Conservation (phyloP, 495 filamentous ascomycete genomes). For the Sordaria brevicollis region DNA sequence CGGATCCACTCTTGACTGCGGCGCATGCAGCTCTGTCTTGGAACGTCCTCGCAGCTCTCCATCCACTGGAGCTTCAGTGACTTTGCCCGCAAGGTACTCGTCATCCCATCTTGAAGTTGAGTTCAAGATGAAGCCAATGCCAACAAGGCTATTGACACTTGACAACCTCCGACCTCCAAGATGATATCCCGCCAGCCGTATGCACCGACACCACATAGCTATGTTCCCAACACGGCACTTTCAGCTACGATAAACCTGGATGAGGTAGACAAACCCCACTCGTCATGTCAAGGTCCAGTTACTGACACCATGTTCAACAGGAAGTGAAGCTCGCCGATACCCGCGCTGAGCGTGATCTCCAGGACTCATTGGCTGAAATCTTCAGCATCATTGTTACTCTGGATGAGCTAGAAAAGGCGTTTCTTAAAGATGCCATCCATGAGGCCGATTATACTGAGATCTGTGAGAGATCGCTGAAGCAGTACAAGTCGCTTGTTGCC, state of each 20-base stretch:
- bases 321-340: slow-evolving; percentile 88
- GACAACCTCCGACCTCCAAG: slow-evolving; percentile 11
- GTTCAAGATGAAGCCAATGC: neutral
- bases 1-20: neutral
- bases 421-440: slow-evolving; percentile 87
- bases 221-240: slow-evolving; percentile 66
- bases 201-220: slow-evolving; percentile 85
- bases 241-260: slow-evolving; percentile 88
- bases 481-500: slow-evolving; percentile 88
- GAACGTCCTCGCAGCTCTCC: neutral
- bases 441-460: slow-evolving; percentile 92
- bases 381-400: slow-evolving; percentile 96
- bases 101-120: neutral
- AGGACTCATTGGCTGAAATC: slow-evolving; percentile 92
- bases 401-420: slow-evolving; percentile 93
- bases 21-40: neutral
- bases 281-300: neutral
- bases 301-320: slow-evolving; percentile 27
- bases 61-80: neutral
- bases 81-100: neutral
- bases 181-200: slow-evolving; percentile 50
- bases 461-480: slow-evolving; percentile 83
- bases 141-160: neutral
- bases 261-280: slow-evolving; percentile 47
- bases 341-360: slow-evolving; percentile 78